Evolutionary conservation across 495 filamentous ascomycete genomes (phyloP), one percentile per base, ranked within the genome.

Genomic region (Aspergillus kassunensis): DNA sequence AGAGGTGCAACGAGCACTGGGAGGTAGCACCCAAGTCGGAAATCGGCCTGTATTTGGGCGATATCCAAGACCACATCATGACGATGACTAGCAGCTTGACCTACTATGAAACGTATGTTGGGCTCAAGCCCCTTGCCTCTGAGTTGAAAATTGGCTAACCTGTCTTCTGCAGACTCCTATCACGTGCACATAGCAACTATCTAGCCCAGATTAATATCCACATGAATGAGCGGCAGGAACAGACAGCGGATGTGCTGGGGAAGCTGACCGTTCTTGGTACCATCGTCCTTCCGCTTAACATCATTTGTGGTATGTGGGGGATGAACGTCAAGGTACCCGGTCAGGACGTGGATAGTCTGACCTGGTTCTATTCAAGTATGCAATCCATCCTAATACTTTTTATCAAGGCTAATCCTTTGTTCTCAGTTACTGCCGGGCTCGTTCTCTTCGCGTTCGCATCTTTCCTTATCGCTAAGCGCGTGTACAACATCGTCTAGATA

Each of bases 61-160:
- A 97, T 75, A 97, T 98, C 59, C 93, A 97, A 69, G 93, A 98
- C 72, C 92, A 97, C 66, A 96, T 97, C 59, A 84, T 98, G 69
- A 98, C 92, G 43, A 97, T 97, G 93, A 96, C 91, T 29, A 84
- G 84, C 53, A 97, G 96, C 66, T 73, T 98, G 59, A 87, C 84
- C 53, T 91, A 98, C 66, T 97, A 97, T 56, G 93, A 98, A 71
- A 93, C 90, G 90, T 93, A 72, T 53, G 85, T 78, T n/a, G n/a
- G n/a, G n/a, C 37, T 25, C 15, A 19, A n/a, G n/a, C n/a, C n/a
- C n/a, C n/a, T n/a, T n/a, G n/a, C n/a, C n/a, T n/a, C n/a, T n/a
- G n/a, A n/a, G n/a, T n/a, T n/a, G n/a, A n/a, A n/a, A n/a, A n/a
- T n/a, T 20, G 6, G 49, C 48, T 65, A 54, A 69, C 54, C 13